Evolutionary conservation across 345 rosid genomes (phyloP), one percentile per base, ranked within the genome.

Genomic region (Physaria fendleri): DNA sequence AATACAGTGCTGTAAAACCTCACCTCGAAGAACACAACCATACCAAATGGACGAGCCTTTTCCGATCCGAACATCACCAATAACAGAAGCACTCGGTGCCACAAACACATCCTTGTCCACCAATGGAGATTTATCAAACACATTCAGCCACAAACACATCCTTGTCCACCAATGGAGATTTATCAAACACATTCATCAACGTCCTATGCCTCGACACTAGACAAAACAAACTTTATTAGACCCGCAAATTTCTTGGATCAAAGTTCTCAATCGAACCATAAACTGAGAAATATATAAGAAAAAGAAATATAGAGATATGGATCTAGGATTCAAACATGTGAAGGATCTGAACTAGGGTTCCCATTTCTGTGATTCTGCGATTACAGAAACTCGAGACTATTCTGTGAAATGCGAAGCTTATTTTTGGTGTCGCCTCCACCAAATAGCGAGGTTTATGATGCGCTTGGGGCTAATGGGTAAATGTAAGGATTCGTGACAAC

Each of bases 21-120:
- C 66, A 93, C 99, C 99, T 79, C 97, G 87, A 59, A 93, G 79
- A 70, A 93, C 99, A 77, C 86, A 83, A 5, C 98, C 97, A 76
- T 89, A 93, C 99, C 97, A 93, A 68, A 93, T 76, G 15, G 97
- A 93, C 8, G 99, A 80, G 61, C 80, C 89, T 44, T 79, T 76
- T 37, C 96, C 95, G 44, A 88, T 82, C 68, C 66, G 95, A 67
- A 88, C 93, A 78, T 93, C 88, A 11, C 99, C 97, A 35, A 85
- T 82, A 69, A 93, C 52, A 59, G 97, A 93, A 15, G 99, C 99
- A 56, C 97, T 78, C 0, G 99, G 97, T 59, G 97, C 99, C 5
- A 93, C 96, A 63, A 93, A 93, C 32, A 82, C 82, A 65, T 82
- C 88, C 75, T 83, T 90, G 69, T 87, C 92, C 17, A 94, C 88